A percentile compares a stretch with the other conserved stretches of the same genome.
Conservation (phyloP, 2,329 filamentous ascomycete species). For the Paecilomyces variotii region DNA sequence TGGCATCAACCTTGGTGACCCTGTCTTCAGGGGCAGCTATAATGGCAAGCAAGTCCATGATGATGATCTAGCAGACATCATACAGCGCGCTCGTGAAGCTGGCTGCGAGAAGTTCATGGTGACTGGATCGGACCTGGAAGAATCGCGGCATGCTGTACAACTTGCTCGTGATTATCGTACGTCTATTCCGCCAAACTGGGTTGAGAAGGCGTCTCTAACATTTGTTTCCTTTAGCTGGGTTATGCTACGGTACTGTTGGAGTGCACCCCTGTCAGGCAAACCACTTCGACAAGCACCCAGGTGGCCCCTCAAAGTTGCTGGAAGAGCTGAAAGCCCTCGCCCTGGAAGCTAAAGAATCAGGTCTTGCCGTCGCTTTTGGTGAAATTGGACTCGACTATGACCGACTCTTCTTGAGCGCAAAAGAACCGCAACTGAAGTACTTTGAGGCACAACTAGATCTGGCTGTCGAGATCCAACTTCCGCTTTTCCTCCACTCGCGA, state of each 20-base stretch:
- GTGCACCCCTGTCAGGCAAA: conserved; percentile 87
- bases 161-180: conserved; percentile 67
- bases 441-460: conserved; percentile 78
- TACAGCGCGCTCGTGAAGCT: conserved; percentile 67
- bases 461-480: conserved; percentile 67
- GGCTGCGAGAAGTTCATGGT: conserved; percentile 88
- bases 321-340: conserved; percentile 60
- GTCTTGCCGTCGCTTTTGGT: conserved; percentile 71
- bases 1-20: conserved; percentile 92
- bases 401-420: conserved; percentile 72
- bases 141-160: conserved; percentile 65
- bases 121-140: conserved; percentile 78
- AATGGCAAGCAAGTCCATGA: conserved; percentile 61
- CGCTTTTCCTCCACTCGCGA: conserved; percentile 85
- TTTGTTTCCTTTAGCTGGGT: conserved; percentile 49
- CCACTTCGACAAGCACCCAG: conserved; percentile 58
- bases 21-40: conserved; percentile 78
- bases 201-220: conserved; percentile 8
- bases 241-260: conserved; percentile 83
- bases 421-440: conserved; percentile 71
- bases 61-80: conserved; percentile 50
- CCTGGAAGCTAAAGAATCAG: conserved; percentile 46
- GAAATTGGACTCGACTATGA: conserved; percentile 98
- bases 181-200: conserved; percentile 20
- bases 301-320: conserved; percentile 37